Percentiles rank a stretch among this genome's conserved stretches.
Conservation (phyloP, 805 yeast species). For the Lachancea waltii region DNA sequence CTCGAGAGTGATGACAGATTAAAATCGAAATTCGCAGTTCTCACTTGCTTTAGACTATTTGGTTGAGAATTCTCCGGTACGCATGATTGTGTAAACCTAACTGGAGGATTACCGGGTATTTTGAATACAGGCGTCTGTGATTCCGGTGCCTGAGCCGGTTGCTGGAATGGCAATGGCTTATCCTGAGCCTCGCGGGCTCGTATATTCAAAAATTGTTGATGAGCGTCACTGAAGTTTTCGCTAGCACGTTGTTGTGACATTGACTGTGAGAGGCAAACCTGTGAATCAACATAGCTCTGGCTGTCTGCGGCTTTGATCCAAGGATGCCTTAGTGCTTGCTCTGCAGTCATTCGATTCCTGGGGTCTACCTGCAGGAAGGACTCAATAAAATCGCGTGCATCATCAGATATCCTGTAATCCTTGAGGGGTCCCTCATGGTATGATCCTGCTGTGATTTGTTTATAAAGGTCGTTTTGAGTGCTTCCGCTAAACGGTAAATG, state of each 20-base stretch:
- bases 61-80: slow-evolving; percentile 8
- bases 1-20: slow-evolving; percentile 1
- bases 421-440: slow-evolving; percentile 72
- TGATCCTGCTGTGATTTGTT: slow-evolving; percentile 67
- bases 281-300: slow-evolving; percentile 20
- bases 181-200: slow-evolving; percentile 17
- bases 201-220: slow-evolving; percentile 25
- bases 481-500: slow-evolving; percentile 93
- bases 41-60: slow-evolving; percentile 6
- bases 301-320: slow-evolving; percentile 51
- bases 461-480: slow-evolving; percentile 79
- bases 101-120: slow-evolving; percentile 24
- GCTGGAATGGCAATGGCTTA: not conserved
- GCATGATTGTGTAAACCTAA: slow-evolving; percentile 27
- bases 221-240: slow-evolving; percentile 33
- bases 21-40: slow-evolving; percentile 8
- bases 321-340: slow-evolving; percentile 66
- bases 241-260: slow-evolving; percentile 55
- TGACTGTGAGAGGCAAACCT: slow-evolving; percentile 61
- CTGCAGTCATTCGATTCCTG: slow-evolving; percentile 61
- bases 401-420: slow-evolving; percentile 56
- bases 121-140: slow-evolving; percentile 21
- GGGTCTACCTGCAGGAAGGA: slow-evolving; percentile 75
- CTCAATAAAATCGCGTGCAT: slow-evolving; percentile 67
- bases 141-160: slow-evolving; percentile 6